Evolutionary conservation across 805 yeast species (phyloP).

Genomic region (Wickerhamomyces alni): DNA sequence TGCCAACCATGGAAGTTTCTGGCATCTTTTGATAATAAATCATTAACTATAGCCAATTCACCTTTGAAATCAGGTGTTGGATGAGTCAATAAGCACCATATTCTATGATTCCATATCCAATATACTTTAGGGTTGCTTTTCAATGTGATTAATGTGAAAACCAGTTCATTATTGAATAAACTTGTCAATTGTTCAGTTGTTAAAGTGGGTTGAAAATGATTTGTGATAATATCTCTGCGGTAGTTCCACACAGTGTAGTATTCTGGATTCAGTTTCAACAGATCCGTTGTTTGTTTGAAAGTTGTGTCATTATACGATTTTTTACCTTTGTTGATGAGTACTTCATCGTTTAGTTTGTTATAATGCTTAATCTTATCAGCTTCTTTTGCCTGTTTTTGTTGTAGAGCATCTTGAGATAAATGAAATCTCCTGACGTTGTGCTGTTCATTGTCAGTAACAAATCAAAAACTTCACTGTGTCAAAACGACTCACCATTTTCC

Average conservation of each 20-base stretch:
- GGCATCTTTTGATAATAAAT: conserved; percentile 63
- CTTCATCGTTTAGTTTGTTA: conserved; percentile 35
- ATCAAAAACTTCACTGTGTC: too few relatives aligned
- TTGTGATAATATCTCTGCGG: conserved; percentile 61
- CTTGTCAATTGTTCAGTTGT: conserved; percentile 19
- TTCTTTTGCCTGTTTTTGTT: conserved; percentile 51
- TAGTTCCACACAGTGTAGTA: conserved; percentile 87
- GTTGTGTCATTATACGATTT: conserved; percentile 30
- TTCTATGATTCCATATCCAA: conserved; percentile 94
- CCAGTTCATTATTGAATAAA: conserved; percentile 50
- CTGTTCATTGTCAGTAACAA: too few relatives aligned
- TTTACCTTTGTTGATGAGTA: conserved; percentile 31
- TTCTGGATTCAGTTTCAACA: conserved; percentile 74
- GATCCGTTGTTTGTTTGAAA: conserved; percentile 46
- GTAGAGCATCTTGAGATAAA: conserved; percentile 49
- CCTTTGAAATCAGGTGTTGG: conserved; percentile 54
- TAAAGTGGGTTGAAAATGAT: conserved; percentile 13
- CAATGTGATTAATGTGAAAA: conserved; percentile 52
- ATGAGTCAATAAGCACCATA: conserved; percentile 65
- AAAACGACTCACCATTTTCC: conserved; percentile 6
- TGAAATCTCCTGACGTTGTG: conserved; percentile 68
- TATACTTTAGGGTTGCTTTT: conserved; percentile 79
- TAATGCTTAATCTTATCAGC: conserved; percentile 53
- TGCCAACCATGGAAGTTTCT: conserved; percentile 97
- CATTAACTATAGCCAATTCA: conserved; percentile 66